A percentile compares a stretch with the other conserved stretches of the same genome.
Evolutionary conservation across 768 basidiomycete genomes (phyloP).

Genomic region (Chiua virens): DNA sequence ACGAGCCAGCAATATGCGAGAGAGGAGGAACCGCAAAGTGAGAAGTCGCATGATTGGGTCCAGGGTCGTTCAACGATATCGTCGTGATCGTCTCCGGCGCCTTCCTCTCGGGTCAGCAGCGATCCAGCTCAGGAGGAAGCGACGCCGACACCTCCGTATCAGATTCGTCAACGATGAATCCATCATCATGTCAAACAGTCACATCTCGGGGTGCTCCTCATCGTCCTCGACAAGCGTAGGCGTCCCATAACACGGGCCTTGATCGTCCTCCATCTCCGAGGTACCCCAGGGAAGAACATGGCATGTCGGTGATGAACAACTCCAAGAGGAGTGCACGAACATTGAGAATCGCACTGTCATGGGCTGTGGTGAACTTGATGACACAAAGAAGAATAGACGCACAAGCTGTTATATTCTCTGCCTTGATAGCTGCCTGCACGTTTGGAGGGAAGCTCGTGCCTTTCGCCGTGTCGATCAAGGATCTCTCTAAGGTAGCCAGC

Average conservation of each 20-base stretch:
- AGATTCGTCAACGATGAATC: slow-evolving; percentile 24
- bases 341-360: too few species aligned
- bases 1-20: background rate
- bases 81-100: slow-evolving; percentile 5
- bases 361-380: too few species aligned
- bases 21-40: background rate
- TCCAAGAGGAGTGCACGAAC: too few species aligned
- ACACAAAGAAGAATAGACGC: too few species aligned
- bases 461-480: too few species aligned
- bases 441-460: too few species aligned
- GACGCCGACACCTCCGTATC: slow-evolving; percentile 6
- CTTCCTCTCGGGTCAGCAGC: slow-evolving; percentile 51
- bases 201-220: slow-evolving; percentile 17
- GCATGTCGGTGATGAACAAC: background rate
- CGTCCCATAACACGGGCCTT: slow-evolving; percentile 9
- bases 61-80: slow-evolving; percentile 22
- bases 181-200: slow-evolving; percentile 22
- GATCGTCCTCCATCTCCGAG: slow-evolving; percentile 24
- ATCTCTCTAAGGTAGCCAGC: too few species aligned
- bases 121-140: slow-evolving; percentile 14
- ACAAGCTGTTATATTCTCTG: too few species aligned
- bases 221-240: slow-evolving; percentile 23
- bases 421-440: too few species aligned
- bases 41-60: slow-evolving; percentile 7
- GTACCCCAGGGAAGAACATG: slow-evolving; percentile 22